These are phyloP conservation scores for Penicillium brasilianum DNA, from an alignment of 2,329 filamentous ascomycete species.

Conservation along the genomic window DNA sequence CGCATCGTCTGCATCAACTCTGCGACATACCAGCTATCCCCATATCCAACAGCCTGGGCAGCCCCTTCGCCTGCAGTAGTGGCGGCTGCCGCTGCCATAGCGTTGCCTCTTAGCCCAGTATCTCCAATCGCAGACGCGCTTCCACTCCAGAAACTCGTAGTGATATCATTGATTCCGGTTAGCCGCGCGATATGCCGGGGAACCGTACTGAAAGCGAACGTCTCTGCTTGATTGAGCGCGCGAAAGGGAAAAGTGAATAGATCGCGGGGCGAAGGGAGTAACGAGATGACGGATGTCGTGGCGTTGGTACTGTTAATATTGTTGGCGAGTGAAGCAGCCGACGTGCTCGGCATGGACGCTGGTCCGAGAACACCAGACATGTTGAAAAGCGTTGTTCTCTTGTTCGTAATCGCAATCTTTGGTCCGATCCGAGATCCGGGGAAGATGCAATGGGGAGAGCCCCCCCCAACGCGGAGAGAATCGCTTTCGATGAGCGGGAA, in stretches of 20 bases:
- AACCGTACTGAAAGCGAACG: slow-evolving; percentile 42
- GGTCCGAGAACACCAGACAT: slow-evolving; percentile 35
- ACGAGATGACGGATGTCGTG: slow-evolving; percentile 23
- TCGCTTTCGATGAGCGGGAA: slow-evolving; percentile 1
- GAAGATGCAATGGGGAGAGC: slow-evolving; percentile 23
- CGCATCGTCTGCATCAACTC: slow-evolving; percentile 60
- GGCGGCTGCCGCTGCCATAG: slow-evolving; percentile 47
- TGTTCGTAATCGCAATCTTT: slow-evolving; percentile 20
- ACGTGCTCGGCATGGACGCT: slow-evolving; percentile 27
- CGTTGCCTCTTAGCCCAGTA: slow-evolving; percentile 41
- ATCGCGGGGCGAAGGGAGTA: slow-evolving; percentile 37
- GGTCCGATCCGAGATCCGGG: slow-evolving; percentile 21
- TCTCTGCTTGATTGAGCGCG: slow-evolving; percentile 43
- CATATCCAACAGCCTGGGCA: slow-evolving; percentile 39
- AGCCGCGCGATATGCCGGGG: slow-evolving; percentile 40
- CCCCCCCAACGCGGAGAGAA: slow-evolving; percentile 21
- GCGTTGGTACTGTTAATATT: slow-evolving; percentile 31
- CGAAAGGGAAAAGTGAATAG: slow-evolving; percentile 45
- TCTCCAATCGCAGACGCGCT: slow-evolving; percentile 21
- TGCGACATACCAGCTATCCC: slow-evolving; percentile 44
- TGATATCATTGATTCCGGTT: slow-evolving; percentile 36
- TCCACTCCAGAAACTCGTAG: slow-evolving; percentile 31
- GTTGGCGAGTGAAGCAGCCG: slow-evolving; percentile 28
- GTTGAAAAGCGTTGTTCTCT: slow-evolving; percentile 15
- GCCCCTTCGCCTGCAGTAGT: slow-evolving; percentile 40